A percentile compares a stretch with the other conserved stretches of the same genome.
phyloP scores from a whole-genome alignment of 75 land plant genomes.

The Ceratopteris richardii region DNA sequence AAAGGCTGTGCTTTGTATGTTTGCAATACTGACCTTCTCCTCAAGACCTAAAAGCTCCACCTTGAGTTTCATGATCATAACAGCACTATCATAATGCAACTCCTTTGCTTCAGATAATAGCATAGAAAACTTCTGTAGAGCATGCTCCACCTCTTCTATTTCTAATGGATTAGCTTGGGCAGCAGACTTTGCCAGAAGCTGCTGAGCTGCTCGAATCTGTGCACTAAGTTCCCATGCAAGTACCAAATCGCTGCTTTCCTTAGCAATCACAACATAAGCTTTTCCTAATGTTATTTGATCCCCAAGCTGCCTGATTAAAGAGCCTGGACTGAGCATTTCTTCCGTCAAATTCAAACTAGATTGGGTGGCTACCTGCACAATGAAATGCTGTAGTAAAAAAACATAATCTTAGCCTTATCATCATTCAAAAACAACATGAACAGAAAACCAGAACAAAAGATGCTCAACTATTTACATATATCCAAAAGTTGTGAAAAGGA shows the following conservation, averaged over 20 bases:
- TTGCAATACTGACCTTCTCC: slow-evolving; percentile 47
- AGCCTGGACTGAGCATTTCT: slow-evolving; percentile 55
- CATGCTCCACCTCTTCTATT: slow-evolving; percentile 25
- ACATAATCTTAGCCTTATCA: too few relatives aligned
- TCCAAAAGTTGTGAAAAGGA: too few relatives aligned
- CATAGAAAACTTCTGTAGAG: slow-evolving; percentile 23
- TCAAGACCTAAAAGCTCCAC: slow-evolving; percentile 50
- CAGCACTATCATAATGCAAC: slow-evolving; percentile 53
- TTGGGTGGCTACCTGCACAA: background rate
- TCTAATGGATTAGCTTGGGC: slow-evolving; percentile 26
- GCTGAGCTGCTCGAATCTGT: slow-evolving; percentile 40
- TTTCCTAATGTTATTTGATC: slow-evolving; percentile 53
- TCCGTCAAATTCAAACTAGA: slow-evolving; percentile 54
- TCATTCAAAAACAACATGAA: too few relatives aligned
- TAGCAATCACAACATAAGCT: slow-evolving; percentile 43
- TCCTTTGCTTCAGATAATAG: slow-evolving; percentile 41
- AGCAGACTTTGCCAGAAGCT: slow-evolving; percentile 41
- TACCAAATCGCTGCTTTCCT: slow-evolving; percentile 38
- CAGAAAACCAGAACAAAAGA: too few relatives aligned
- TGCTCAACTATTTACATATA: too few relatives aligned
- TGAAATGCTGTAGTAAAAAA: too few relatives aligned
- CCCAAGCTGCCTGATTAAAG: slow-evolving; percentile 41
- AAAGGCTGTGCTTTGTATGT: slow-evolving; percentile 42
- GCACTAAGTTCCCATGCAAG: slow-evolving; percentile 56
- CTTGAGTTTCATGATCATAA: slow-evolving; percentile 51